Evolutionary conservation across 176 grass and related monocot species (phyloP).

Genomic region (Calamus simplicifolius): DNA sequence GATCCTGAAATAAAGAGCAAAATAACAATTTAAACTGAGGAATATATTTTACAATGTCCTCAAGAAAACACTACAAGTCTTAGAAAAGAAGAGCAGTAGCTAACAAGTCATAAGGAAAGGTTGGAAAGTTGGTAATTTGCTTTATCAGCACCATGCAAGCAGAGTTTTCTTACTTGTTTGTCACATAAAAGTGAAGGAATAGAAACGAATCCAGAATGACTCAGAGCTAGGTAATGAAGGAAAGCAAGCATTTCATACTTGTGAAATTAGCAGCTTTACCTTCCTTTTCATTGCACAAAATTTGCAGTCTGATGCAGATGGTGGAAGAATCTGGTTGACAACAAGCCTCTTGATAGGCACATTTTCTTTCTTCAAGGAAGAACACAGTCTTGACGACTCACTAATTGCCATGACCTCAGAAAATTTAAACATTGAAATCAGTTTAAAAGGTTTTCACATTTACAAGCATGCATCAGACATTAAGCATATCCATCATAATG

Average conservation of each 20-base stretch:
- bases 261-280: conserved; percentile 26
- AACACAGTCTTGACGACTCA: conserved; percentile 71
- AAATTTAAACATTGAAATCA: not conserved
- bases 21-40: not conserved
- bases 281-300: conserved; percentile 99
- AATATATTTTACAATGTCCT: too few species aligned
- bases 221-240: too few species aligned
- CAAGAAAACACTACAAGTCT: too few species aligned
- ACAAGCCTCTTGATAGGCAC: conserved; percentile 85
- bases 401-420: conserved; percentile 86
- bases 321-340: conserved; percentile 91
- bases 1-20: conserved; percentile 49
- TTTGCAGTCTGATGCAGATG: conserved; percentile 81
- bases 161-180: too few species aligned
- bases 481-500: too few species aligned
- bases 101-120: too few species aligned
- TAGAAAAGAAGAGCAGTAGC: too few species aligned
- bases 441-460: not conserved
- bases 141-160: too few species aligned
- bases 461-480: too few species aligned
- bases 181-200: too few species aligned
- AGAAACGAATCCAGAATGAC: not conserved
- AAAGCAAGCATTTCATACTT: too few species aligned
- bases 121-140: too few species aligned
- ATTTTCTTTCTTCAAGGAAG: conserved; percentile 80